These are phyloP conservation scores for Luvunga scandens DNA, from an alignment of 345 rosid genomes.

Conservation along the genomic window DNA sequence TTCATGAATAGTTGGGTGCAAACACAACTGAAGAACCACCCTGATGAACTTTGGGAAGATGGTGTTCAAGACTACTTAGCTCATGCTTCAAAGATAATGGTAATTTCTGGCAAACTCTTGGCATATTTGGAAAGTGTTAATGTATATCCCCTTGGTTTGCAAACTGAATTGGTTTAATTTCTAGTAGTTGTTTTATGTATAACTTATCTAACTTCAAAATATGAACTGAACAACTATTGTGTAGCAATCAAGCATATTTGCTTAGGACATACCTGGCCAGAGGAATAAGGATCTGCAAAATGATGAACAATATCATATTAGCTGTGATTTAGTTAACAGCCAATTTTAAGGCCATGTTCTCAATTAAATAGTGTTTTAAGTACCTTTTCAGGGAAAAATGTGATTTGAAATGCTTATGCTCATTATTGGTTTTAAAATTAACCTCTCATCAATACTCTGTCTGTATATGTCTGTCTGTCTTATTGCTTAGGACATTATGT, in stretches of 20 bases:
- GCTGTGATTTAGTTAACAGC: background rate
- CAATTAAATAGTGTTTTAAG: background rate
- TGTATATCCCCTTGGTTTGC: background rate
- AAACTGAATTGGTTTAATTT: background rate
- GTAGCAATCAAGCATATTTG: background rate
- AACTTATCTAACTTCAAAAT: background rate
- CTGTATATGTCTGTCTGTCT: no score
- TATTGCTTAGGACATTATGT: no score
- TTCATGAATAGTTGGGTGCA: slow-evolving; percentile 83
- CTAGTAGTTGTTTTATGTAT: background rate
- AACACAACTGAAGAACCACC: slow-evolving; percentile 79
- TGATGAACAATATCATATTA: background rate
- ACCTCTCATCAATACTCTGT: background rate
- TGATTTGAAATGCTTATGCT: background rate
- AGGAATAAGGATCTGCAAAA: background rate
- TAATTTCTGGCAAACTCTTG: slow-evolving; percentile 20
- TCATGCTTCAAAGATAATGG: slow-evolving; percentile 80
- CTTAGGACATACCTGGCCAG: background rate
- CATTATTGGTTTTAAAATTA: background rate
- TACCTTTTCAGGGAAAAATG: background rate
- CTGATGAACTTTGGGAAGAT: slow-evolving; percentile 99
- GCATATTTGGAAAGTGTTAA: background rate
- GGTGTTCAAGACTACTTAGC: slow-evolving; percentile 71
- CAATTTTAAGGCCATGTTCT: background rate
- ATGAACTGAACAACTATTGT: background rate